Evolutionary conservation across 805 yeast genomes (phyloP).

Genomic region (Kluyveromyces aestuarii): DNA sequence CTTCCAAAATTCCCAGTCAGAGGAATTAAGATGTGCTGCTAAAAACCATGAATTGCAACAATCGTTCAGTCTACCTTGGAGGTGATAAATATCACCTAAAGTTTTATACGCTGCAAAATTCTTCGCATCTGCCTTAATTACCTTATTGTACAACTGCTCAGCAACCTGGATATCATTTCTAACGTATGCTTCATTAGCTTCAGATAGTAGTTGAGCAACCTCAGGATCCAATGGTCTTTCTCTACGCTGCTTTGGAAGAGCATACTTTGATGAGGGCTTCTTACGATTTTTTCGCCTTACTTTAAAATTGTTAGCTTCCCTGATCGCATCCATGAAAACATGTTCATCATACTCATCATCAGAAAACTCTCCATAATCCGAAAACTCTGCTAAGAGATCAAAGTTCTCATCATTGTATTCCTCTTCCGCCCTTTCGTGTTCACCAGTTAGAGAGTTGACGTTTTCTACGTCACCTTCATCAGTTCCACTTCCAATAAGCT

Average conservation of each 20-base stretch:
- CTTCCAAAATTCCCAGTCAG: constrained; percentile 73
- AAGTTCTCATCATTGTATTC: constrained; percentile 15
- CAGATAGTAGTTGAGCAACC: constrained; percentile 52
- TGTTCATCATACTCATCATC: constrained; percentile 33
- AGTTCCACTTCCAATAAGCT: constrained; percentile 10
- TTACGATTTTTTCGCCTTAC: constrained; percentile 32
- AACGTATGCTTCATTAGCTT: constrained; percentile 78
- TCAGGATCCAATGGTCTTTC: constrained; percentile 57
- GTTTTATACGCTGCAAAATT: constrained; percentile 82
- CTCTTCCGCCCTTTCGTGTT: constrained; percentile 12
- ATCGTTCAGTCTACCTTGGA: constrained; percentile 57
- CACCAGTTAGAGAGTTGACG: constrained; percentile 4
- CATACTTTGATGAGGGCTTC: constrained; percentile 24
- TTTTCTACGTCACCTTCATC: constrained; percentile 7
- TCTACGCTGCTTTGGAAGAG: constrained; percentile 23
- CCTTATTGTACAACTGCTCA: constrained; percentile 50
- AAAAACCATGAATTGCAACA: constrained; percentile 75
- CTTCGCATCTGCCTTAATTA: constrained; percentile 66
- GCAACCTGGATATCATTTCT: constrained; percentile 52
- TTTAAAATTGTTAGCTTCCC: constrained; percentile 60
- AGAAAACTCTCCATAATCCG: constrained; percentile 30
- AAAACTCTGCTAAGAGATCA: constrained; percentile 30
- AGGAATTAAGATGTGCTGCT: constrained; percentile 69
- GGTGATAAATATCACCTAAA: constrained; percentile 71
- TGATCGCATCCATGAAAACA: constrained; percentile 50